Evolutionary conservation across 805 yeast genomes (phyloP), one percentile per base, ranked within the genome.

Genomic region (Saturnispora zaruensis): DNA sequence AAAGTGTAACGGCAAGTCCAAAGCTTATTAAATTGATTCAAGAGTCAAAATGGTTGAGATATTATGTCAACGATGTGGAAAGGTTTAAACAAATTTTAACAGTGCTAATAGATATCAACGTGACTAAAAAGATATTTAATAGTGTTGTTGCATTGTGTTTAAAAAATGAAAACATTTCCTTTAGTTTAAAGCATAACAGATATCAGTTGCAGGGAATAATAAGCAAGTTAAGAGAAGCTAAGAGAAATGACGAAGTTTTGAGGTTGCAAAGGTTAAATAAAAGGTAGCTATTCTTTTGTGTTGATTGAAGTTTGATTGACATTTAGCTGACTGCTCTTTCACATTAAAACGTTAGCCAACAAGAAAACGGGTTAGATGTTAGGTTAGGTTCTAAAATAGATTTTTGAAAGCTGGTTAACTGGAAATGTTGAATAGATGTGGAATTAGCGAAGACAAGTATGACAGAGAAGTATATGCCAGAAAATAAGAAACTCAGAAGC

Each of bases 41-140:
- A 4, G 20, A 44, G 8, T 51, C 55, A 3, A 6, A 16, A 6
- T 53, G 56, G 56, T 24, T 53, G n/a, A 16, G 32, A 16, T 13
- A 25, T 8, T 49, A 49, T 41, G 34, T 49, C 5, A 45, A 16
- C n/a, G 50, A 48, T 23, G 42, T 34, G 14, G 50, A 48, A 21
- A 23, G 50, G 11, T 24, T 48, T 14, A 48, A 48, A 40, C 50
- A 48, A 23, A 44, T 42, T 18, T 8, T 48, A 16, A 40, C 36
- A 25, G 9, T 48, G 13, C 25, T 24, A 23, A 16, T 47, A 7
- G 45, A 26, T 13, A 42, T 41, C 23, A 38, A 26, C 1, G 26
- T 28, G 9, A 21, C 42, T 5, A 38, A 38, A 13, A 38, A 18
- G 28, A 38, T 38, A 20, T 38, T 38, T 13, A 38, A 38, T 23